These are phyloP conservation scores for Alliaria petiolata DNA, from an alignment of 345 rosid genomes.

Conservation along the genomic window DNA sequence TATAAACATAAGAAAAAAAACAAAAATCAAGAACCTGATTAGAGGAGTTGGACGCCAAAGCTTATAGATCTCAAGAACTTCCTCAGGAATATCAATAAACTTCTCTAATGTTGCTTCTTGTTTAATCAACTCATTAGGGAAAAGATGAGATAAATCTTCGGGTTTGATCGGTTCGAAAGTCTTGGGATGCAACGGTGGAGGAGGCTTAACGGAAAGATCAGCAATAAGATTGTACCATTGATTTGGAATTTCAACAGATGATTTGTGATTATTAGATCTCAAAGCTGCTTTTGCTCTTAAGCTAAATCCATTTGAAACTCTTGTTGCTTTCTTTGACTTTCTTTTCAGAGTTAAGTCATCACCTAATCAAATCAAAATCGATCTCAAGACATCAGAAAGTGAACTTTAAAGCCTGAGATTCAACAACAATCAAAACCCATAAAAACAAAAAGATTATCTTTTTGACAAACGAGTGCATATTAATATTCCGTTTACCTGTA, in stretches of 20 bases:
- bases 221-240: conserved; percentile 57
- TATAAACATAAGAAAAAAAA: no score
- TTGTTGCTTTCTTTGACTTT: background rate
- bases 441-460: background rate
- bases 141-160: conserved; percentile 72
- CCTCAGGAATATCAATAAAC: conserved; percentile 81
- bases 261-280: conserved; percentile 19
- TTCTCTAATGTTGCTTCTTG: conserved; percentile 70
- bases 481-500: conserved; percentile 1
- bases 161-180: conserved; percentile 71
- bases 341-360: conserved; percentile 8
- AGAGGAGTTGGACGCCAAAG: conserved; percentile 98
- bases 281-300: conserved; percentile 41
- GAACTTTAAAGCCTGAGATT: background rate
- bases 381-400: background rate
- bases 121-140: conserved; percentile 76
- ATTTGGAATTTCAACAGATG: conserved; percentile 46
- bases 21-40: conserved; percentile 50
- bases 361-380: conserved; percentile 16
- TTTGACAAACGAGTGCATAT: background rate
- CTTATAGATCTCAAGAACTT: conserved; percentile 71
- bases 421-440: background rate
- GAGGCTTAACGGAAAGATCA: conserved; percentile 79
- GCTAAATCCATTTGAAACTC: conserved; percentile 40
- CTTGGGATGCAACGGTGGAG: conserved; percentile 75